A percentile compares a stretch with the other conserved stretches of the same genome.
These are phyloP conservation scores for Amyloporia xantha DNA, from an alignment of 768 basidiomycete genomes.

Conservation along the genomic window DNA sequence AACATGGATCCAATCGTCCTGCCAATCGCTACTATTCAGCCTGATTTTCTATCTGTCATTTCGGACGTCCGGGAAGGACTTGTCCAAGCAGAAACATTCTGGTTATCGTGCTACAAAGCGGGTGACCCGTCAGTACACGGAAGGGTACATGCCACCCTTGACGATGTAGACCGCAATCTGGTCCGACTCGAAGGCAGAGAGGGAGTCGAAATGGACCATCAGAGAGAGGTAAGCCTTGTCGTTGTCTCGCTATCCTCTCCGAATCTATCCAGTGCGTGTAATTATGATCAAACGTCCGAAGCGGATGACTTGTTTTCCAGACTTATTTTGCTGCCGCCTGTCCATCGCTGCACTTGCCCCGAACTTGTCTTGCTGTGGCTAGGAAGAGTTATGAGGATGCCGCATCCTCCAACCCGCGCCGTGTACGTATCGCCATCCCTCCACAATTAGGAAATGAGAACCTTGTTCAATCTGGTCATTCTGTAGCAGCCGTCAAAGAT, in stretches of 20 bases:
- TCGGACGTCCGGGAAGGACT: slow-evolving; percentile 56
- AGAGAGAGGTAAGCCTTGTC: slow-evolving; percentile 27
- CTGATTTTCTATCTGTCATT: slow-evolving; percentile 51
- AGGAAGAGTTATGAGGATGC: slow-evolving; percentile 43
- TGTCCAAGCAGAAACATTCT: slow-evolving; percentile 55
- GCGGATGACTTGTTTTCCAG: slow-evolving; percentile 6
- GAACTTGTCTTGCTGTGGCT: slow-evolving; percentile 45
- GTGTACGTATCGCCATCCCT: slow-evolving; percentile 5
- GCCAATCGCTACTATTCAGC: slow-evolving; percentile 54
- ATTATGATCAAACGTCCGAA: background rate
- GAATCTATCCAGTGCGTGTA: background rate
- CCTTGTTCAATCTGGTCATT: background rate
- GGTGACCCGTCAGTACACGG: slow-evolving; percentile 55
- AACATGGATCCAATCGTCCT: slow-evolving; percentile 20
- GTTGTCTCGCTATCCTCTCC: background rate
- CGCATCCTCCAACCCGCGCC: slow-evolving; percentile 35
- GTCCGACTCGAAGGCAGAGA: slow-evolving; percentile 41
- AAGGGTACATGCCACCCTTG: slow-evolving; percentile 47
- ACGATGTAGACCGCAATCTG: slow-evolving; percentile 45
- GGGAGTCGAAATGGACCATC: slow-evolving; percentile 38
- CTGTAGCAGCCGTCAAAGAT: slow-evolving; percentile 41
- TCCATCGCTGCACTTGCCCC: slow-evolving; percentile 37
- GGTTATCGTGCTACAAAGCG: slow-evolving; percentile 66
- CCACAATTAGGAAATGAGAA: background rate
- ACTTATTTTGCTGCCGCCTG: slow-evolving; percentile 42